Evolutionary conservation across 2,329 filamentous ascomycete genomes (phyloP).

Genomic region (Trichoderma polysporum): DNA sequence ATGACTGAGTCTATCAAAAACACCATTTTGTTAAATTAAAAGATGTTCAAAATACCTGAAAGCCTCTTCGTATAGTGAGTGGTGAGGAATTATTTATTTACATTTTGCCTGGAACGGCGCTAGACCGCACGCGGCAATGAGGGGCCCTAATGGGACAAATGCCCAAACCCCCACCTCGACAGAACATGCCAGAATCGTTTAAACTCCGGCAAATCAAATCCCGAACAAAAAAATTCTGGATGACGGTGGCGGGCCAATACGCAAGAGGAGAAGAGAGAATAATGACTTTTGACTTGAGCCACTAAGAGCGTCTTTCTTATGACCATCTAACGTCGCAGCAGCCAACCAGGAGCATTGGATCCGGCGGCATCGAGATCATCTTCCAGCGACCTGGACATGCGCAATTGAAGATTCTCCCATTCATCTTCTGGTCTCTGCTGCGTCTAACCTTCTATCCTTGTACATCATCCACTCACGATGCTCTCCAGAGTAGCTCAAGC

Average conservation of each 20-base stretch:
- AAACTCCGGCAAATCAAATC: constrained; percentile 5
- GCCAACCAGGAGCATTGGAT: neutral
- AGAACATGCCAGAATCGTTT: constrained; percentile 18
- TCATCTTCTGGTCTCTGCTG: neutral
- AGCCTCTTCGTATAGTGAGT: too few relatives aligned
- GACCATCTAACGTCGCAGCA: neutral
- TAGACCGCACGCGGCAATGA: constrained; percentile 2
- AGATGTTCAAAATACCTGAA: too few relatives aligned
- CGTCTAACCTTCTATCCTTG: neutral
- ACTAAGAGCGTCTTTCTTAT: neutral
- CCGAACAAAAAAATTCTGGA: constrained; percentile 14
- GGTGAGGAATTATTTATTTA: too few relatives aligned
- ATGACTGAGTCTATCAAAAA: too few relatives aligned
- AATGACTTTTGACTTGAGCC: constrained; percentile 1
- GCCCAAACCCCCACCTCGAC: constrained; percentile 2
- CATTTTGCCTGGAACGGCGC: too few relatives aligned
- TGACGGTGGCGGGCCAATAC: constrained; percentile 18
- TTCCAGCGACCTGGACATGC: constrained; percentile 13
- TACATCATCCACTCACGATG: constrained; percentile 35
- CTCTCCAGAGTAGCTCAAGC: constrained; percentile 38
- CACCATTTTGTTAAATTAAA: too few relatives aligned
- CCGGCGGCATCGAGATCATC: neutral
- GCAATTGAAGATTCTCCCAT: constrained; percentile 1
- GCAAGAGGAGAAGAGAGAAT: neutral
- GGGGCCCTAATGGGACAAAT: constrained; percentile 10